Percentiles rank a stretch among this genome's conserved stretches.
phyloP scores from a whole-genome alignment of 1,284 basidiomycete genomes.

The Rhodotorula sp. region DNA sequence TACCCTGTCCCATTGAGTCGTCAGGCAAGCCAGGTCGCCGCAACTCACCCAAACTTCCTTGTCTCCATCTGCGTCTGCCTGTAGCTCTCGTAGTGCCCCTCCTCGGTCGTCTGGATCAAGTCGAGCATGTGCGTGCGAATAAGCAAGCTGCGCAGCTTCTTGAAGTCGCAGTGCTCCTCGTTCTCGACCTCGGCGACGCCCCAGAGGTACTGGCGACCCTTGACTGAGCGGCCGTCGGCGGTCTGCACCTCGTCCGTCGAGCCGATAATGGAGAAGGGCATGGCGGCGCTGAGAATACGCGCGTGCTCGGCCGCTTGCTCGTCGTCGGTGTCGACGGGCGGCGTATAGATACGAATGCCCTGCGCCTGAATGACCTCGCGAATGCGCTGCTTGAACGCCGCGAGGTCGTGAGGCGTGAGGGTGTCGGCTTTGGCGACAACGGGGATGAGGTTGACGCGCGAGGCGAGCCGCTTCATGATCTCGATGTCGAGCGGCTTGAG shows the following conservation, averaged over 20 bases:
- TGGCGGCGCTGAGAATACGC: slow-evolving; percentile 77
- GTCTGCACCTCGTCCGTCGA: slow-evolving; percentile 93
- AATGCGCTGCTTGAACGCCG: slow-evolving; percentile 88
- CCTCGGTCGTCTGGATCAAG: slow-evolving; percentile 92
- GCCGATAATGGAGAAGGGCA: slow-evolving; percentile 98
- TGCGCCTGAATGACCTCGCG: slow-evolving; percentile 88
- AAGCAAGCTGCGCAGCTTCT: slow-evolving; percentile 90
- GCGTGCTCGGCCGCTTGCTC: slow-evolving; percentile 84
- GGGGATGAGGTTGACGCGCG: slow-evolving; percentile 95
- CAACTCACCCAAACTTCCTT: slow-evolving; percentile 72
- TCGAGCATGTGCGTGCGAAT: slow-evolving; percentile 99
- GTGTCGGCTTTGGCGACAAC: slow-evolving; percentile 97
- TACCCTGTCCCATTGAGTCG: no score
- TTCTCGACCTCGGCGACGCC: slow-evolving; percentile 99
- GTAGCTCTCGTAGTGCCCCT: slow-evolving; percentile 97
- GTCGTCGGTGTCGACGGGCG: slow-evolving; percentile 88
- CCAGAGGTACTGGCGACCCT: slow-evolving; percentile 99
- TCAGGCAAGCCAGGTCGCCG: neutral
- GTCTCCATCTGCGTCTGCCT: slow-evolving; percentile 99
- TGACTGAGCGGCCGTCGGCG: slow-evolving; percentile 84
- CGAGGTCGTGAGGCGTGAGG: slow-evolving; percentile 87
- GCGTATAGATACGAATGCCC: slow-evolving; percentile 90
- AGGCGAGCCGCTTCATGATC: slow-evolving; percentile 96
- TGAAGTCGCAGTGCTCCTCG: slow-evolving; percentile 99
- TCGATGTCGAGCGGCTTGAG: slow-evolving; percentile 98